Conservation (phyloP, 2,329 filamentous ascomycete genomes). For the Metarhizium robertsii region DNA sequence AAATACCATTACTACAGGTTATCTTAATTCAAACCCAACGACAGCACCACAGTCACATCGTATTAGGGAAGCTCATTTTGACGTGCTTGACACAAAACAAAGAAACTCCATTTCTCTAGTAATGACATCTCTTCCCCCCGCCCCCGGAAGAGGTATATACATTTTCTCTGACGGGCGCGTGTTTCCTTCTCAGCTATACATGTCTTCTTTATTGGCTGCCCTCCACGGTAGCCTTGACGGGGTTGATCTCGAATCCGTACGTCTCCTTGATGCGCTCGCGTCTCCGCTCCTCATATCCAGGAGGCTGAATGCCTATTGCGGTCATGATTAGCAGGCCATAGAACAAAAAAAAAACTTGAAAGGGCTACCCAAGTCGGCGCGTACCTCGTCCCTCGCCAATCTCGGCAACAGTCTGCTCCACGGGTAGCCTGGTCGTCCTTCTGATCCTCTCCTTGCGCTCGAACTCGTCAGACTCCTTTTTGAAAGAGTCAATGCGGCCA, state of each 20-base stretch:
- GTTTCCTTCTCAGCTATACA: background rate
- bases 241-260: constrained; percentile 78
- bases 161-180: constrained; percentile 8
- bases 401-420: constrained; percentile 70
- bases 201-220: constrained; percentile 25
- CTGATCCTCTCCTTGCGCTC: constrained; percentile 66
- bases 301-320: constrained; percentile 61
- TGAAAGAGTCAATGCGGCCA: constrained; percentile 42
- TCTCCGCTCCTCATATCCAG: constrained; percentile 78
- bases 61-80: background rate
- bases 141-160: constrained; percentile 29
- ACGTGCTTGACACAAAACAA: constrained; percentile 4
- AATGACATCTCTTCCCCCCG: constrained; percentile 17
- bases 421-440: constrained; percentile 63
- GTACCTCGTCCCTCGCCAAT: constrained; percentile 82
- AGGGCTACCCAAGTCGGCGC: constrained; percentile 11
- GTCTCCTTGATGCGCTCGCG: constrained; percentile 73
- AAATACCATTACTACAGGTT: too few species aligned
- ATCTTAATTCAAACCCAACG: too few species aligned
- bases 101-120: constrained; percentile 6
- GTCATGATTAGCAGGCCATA: background rate
- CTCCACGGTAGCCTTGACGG: constrained; percentile 44
- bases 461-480: constrained; percentile 58
- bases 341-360: background rate
- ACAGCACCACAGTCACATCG: background rate